A percentile compares a stretch with the other conserved stretches of the same genome.
These are phyloP conservation scores for Cladosporium sp. DNA, from an alignment of 2,329 filamentous ascomycete genomes.

Conservation along the genomic window DNA sequence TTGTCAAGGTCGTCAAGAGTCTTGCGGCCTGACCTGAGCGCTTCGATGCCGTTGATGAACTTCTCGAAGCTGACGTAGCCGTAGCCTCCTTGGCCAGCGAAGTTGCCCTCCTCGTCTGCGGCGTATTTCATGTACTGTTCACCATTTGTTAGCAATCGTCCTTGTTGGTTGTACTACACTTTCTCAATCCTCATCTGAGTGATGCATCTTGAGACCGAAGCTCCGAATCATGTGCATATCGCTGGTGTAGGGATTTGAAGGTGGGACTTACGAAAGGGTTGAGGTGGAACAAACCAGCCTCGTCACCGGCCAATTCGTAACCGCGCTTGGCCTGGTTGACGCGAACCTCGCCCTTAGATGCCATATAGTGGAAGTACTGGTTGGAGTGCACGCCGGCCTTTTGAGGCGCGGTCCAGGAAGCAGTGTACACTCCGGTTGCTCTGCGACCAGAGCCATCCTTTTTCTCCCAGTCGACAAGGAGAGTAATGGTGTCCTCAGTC, in stretches of 20 bases:
- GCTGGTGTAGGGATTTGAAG: background rate
- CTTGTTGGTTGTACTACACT: background rate
- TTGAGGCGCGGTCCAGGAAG: constrained; percentile 91
- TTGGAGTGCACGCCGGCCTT: constrained; percentile 93
- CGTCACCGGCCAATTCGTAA: constrained; percentile 90
- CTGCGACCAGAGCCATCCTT: constrained; percentile 66
- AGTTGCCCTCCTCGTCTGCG: constrained; percentile 92
- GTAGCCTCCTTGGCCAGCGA: constrained; percentile 86
- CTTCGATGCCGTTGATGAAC: constrained; percentile 83
- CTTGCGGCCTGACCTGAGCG: constrained; percentile 71
- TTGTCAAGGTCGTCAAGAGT: constrained; percentile 75
- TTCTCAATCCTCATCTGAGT: too few species aligned
- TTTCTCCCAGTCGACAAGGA: constrained; percentile 86
- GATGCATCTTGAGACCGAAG: too few species aligned
- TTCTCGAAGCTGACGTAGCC: constrained; percentile 95
- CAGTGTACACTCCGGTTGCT: constrained; percentile 88
- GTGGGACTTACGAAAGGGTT: constrained; percentile 58
- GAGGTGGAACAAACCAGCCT: constrained; percentile 71
- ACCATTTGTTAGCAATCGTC: background rate
- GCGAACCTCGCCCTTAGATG: constrained; percentile 76
- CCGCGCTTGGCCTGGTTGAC: constrained; percentile 92
- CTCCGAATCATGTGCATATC: too few species aligned
- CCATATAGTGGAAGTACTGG: constrained; percentile 96
- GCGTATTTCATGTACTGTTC: constrained; percentile 59
- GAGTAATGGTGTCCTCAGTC: constrained; percentile 91